A percentile compares a stretch with the other conserved stretches of the same genome.
phyloP scores from a whole-genome alignment of 179 eudicot species.

The Amaranthus tricolor region DNA sequence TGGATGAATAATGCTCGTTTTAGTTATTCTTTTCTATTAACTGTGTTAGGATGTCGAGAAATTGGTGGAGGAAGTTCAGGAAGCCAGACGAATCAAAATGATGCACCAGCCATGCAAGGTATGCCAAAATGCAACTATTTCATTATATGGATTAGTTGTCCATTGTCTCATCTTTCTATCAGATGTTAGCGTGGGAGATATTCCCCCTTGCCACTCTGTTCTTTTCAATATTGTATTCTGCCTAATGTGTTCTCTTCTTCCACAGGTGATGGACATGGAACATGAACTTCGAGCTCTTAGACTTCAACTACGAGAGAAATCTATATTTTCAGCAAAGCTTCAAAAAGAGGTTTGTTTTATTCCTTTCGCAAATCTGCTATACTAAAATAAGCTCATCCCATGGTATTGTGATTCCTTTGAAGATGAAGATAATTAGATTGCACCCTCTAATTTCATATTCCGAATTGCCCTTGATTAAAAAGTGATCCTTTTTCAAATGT shows the following conservation, averaged over 20 bases:
- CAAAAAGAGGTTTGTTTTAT: slow-evolving; percentile 54
- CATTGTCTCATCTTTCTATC: no score
- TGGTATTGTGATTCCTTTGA: neutral
- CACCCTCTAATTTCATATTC: neutral
- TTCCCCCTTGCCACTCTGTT: neutral
- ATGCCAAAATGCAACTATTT: slow-evolving; percentile 1
- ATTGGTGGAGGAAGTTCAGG: slow-evolving; percentile 89
- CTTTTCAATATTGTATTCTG: no score
- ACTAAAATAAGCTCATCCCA: neutral
- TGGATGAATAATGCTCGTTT: no score
- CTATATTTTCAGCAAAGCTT: slow-evolving; percentile 65
- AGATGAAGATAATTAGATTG: neutral
- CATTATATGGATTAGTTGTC: neutral
- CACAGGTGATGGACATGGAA: slow-evolving; percentile 83
- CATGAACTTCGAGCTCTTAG: slow-evolving; percentile 79
- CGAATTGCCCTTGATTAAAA: no score
- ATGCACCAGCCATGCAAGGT: slow-evolving; percentile 97
- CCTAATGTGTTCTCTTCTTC: neutral
- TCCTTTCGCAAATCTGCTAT: neutral
- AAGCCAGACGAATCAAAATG: slow-evolving; percentile 85
- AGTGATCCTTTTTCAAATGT: no score
- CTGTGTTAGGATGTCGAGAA: slow-evolving; percentile 68
- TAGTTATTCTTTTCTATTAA: neutral
- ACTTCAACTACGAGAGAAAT: slow-evolving; percentile 67
- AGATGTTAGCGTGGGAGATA: no score